Percentiles rank a stretch among this genome's conserved stretches.
Conservation (phyloP, 306 rosid genomes). For the Canavalia ensiformis region DNA sequence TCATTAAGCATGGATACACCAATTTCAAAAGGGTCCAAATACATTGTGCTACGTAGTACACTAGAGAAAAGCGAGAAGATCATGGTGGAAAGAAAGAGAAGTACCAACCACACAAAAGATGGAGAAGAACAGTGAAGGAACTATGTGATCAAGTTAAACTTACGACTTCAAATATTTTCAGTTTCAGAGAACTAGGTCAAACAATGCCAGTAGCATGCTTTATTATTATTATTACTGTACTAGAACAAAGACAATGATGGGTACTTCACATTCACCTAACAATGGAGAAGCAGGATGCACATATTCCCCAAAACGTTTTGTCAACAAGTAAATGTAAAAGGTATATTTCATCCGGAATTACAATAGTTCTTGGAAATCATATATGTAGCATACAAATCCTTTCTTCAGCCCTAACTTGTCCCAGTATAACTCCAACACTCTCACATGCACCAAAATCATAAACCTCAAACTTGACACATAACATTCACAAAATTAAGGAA, state of each 20-base stretch:
- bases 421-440: neutral
- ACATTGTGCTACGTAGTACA: neutral
- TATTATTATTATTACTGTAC: neutral
- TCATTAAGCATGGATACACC: slow-evolving; percentile 4
- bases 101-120: neutral
- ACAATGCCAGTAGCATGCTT: neutral
- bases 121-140: slow-evolving; percentile 15
- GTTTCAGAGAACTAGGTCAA: slow-evolving; percentile 22
- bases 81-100: neutral
- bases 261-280: slow-evolving; percentile 27
- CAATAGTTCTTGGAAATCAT: neutral
- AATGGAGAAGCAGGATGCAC: slow-evolving; percentile 23
- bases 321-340: slow-evolving; percentile 9
- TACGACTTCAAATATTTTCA: slow-evolving; percentile 3
- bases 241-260: neutral
- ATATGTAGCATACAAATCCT: neutral
- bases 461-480: neutral
- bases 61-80: neutral
- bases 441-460: slow-evolving; percentile 4
- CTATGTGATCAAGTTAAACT: neutral
- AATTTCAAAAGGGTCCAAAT: slow-evolving; percentile 8
- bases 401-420: neutral
- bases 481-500: neutral
- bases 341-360: neutral
- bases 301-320: neutral